These are phyloP conservation scores for Albizia julibrissin DNA, from an alignment of 306 rosid genomes.

Conservation along the genomic window DNA sequence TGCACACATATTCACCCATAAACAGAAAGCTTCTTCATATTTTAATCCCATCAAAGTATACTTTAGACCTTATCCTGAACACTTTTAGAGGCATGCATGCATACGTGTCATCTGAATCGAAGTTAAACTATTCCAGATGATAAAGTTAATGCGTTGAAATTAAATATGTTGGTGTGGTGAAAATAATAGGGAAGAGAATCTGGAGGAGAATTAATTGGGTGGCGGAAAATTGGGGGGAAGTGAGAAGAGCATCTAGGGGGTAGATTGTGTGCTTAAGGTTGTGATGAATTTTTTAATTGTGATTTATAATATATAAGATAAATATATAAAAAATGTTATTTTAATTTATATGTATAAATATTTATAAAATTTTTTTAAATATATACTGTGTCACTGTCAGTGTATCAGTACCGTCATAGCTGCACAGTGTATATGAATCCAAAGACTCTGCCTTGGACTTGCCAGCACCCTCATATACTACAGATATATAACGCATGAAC, in stretches of 20 bases:
- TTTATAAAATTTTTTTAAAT: too few relatives aligned
- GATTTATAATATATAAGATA: too few relatives aligned
- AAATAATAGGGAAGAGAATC: background rate
- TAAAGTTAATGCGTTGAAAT: background rate
- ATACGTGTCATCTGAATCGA: background rate
- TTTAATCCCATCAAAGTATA: background rate
- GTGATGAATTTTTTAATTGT: too few relatives aligned
- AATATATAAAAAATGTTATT: too few relatives aligned
- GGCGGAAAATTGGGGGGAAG: constrained; percentile 5
- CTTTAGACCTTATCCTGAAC: background rate
- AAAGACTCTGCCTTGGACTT: background rate
- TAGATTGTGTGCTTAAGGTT: too few relatives aligned
- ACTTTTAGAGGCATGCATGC: constrained; percentile 2
- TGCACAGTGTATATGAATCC: constrained; percentile 2
- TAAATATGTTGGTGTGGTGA: background rate
- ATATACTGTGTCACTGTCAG: constrained; percentile 3
- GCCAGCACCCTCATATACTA: background rate
- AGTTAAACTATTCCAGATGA: background rate
- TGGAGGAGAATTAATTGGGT: background rate
- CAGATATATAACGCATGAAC: background rate
- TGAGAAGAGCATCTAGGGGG: constrained; percentile 13
- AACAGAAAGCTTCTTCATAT: background rate
- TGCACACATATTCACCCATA: background rate
- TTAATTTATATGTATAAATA: too few relatives aligned
- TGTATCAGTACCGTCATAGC: background rate